These are phyloP conservation scores for Cucurbita maxima DNA, from an alignment of 306 rosid species.

Conservation along the genomic window DNA sequence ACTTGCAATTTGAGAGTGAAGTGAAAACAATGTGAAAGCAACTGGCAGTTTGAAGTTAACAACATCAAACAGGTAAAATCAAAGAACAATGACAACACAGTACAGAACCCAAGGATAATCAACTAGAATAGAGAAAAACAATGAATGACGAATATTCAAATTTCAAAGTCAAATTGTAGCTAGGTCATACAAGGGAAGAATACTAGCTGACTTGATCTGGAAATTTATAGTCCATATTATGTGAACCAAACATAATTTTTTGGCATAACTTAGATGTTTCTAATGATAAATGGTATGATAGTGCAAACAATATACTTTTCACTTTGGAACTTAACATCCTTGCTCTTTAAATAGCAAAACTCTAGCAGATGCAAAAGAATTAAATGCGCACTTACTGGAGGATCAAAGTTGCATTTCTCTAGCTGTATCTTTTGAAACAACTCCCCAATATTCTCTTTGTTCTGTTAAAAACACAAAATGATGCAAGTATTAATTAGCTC, in stretches of 20 bases:
- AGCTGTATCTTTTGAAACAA: constrained; percentile 37
- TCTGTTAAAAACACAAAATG: constrained; percentile 27
- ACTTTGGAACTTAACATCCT: neutral
- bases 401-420: constrained; percentile 42
- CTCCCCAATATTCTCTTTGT: constrained; percentile 40
- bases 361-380: neutral
- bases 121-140: neutral
- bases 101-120: neutral
- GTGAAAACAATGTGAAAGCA: neutral
- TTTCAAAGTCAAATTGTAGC: neutral
- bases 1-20: neutral
- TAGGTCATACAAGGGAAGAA: neutral
- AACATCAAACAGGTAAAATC: neutral
- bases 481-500: neutral
- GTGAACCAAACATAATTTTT: neutral
- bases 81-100: neutral
- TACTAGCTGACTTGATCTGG: neutral
- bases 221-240: neutral
- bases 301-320: neutral
- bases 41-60: neutral
- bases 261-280: neutral
- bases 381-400: constrained; percentile 42
- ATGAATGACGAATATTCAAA: neutral
- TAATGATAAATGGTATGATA: neutral
- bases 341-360: neutral